Base-by-base conservation (phyloP, 345 rosid genomes). In the Eucalyptus grandis region DNA sequence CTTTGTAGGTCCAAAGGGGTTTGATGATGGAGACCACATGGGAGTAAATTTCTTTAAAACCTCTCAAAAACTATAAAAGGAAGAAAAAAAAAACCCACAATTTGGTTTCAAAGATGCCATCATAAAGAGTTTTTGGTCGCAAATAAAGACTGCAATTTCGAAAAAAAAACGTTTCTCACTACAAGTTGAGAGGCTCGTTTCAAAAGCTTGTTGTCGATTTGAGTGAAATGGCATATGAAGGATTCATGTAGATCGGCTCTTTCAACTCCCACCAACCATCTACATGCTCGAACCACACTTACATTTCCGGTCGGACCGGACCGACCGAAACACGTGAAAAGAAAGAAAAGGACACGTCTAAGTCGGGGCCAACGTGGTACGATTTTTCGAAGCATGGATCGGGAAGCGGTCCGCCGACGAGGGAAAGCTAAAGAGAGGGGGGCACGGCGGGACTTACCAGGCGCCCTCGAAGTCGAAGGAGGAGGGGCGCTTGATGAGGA, bases 381-480 rank as follows among this genome's bases (percentile, higher is more conserved):
- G 26, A 19, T 6, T 10, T 34, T 69, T 10, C 82, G 6, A 6
- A 72, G 82, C 81, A 69, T 5, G 3, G 82, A 34, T 9, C 16
- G 14, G 44, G 43, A 30, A n/a, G 31, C 19, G 49, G 8, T 4
- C 43, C 43, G 26, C 43, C 24, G 15, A 47, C 19, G 24, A 50
- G 30, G 26, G 30, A 3, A 62, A 37, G 31, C 72, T 1, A 31
- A 15, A 49, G 17, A 30, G 34, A 7, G 5, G 49, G 44, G 43
- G 44, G 40, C 14, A 37, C 10, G 31, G 9, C 17, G 3, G 46
- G 49, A 54, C 89, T 67, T 93, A 94, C 94, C 95, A 93, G 81
- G 94, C 95, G 86, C 95, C 95, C 90, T 93, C 93, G 88, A 91
- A 94, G 47, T 94, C 14, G 88, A 94, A 94, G 86, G 94, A 94